These are phyloP conservation scores for Grosmannia huntii DNA, from an alignment of 2,329 filamentous ascomycete species.

Conservation along the genomic window DNA sequence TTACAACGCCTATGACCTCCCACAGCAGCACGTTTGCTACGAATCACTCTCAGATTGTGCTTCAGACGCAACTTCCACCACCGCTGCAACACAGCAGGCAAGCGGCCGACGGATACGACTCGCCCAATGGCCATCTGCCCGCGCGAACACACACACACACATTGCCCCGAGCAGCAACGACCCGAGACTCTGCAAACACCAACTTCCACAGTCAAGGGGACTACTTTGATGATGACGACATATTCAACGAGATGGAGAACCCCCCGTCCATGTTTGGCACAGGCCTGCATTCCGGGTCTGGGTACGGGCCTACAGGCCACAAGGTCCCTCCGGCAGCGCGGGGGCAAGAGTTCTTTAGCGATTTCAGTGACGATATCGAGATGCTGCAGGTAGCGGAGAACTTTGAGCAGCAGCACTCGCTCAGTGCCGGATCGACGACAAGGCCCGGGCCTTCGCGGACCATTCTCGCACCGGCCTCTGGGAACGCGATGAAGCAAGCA, in stretches of 20 bases:
- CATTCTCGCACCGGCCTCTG: conserved; percentile 35
- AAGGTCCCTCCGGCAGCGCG: neutral
- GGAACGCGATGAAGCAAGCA: conserved; percentile 27
- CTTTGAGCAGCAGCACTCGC: conserved; percentile 27
- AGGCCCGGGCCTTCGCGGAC: conserved; percentile 18
- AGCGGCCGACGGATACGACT: neutral
- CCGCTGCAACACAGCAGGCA: neutral
- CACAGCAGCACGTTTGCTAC: conserved; percentile 19
- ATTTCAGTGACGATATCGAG: conserved; percentile 24
- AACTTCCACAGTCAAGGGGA: conserved; percentile 6
- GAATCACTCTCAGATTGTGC: conserved; percentile 33
- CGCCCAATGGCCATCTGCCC: neutral
- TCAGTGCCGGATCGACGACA: conserved; percentile 16
- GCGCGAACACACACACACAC: neutral
- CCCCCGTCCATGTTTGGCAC: neutral
- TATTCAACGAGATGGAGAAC: conserved; percentile 10
- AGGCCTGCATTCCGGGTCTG: neutral
- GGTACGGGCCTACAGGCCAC: neutral
- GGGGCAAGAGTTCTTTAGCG: conserved; percentile 13
- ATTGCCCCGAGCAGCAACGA: neutral
- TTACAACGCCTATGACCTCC: conserved; percentile 18
- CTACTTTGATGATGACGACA: conserved; percentile 14
- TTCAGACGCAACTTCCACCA: conserved; percentile 33
- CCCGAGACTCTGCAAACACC: neutral
- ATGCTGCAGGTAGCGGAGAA: conserved; percentile 40